Evolutionary conservation across 495 filamentous ascomycete species (phyloP).

Genomic region (Pyronema domesticum): DNA sequence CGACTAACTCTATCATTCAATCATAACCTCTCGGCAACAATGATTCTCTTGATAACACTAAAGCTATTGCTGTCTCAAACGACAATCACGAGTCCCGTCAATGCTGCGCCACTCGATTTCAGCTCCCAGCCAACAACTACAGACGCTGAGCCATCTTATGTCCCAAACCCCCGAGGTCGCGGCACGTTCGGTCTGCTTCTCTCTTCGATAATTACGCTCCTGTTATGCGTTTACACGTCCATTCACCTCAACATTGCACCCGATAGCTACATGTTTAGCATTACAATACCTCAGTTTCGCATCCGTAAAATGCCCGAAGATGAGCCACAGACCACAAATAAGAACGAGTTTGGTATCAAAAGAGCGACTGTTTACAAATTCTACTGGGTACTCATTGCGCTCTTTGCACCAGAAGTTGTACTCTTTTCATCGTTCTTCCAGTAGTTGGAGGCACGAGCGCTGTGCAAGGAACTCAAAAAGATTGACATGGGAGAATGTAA

Average conservation of each 20-base stretch:
- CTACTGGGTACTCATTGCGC: neutral
- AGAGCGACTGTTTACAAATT: neutral
- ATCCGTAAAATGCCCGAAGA: too few relatives aligned
- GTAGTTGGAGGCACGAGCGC: neutral
- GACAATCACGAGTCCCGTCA: too few relatives aligned
- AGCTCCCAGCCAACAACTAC: too few relatives aligned
- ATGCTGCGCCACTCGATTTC: too few relatives aligned
- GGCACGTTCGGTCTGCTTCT: neutral
- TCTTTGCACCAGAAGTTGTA: slow-evolving; percentile 2
- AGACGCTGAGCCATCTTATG: too few relatives aligned
- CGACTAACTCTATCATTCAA: too few relatives aligned
- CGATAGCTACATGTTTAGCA: too few relatives aligned
- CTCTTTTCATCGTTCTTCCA: neutral
- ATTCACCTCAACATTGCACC: neutral
- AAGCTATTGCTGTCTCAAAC: too few relatives aligned
- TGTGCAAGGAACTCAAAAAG: neutral
- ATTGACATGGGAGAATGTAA: neutral
- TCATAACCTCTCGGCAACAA: too few relatives aligned
- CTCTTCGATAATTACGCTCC: neutral
- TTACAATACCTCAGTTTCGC: too few relatives aligned
- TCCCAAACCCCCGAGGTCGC: neutral
- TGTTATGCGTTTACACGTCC: neutral
- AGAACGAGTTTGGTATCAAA: neutral
- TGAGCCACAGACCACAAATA: too few relatives aligned
- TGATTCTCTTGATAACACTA: too few relatives aligned